Conservation (phyloP, 352 stramenopile genomes). For the Globisporangium perplexum region DNA sequence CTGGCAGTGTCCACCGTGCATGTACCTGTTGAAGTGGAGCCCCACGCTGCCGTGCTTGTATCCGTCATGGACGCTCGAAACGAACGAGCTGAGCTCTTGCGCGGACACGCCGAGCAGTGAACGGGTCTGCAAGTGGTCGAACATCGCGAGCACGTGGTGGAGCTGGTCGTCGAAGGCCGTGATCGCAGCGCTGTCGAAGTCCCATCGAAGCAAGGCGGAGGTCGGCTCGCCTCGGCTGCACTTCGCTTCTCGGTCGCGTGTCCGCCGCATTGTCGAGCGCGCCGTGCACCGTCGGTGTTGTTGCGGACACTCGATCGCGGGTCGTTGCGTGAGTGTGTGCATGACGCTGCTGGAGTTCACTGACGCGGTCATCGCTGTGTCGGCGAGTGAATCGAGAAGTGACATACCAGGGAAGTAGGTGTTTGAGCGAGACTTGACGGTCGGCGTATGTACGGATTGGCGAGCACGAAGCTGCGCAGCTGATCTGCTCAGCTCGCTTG, state of each 20-base stretch:
- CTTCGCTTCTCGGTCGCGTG: not conserved
- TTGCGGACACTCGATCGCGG: not conserved
- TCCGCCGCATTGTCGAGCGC: not conserved
- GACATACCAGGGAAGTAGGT: not conserved
- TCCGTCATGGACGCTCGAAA: constrained; percentile 10
- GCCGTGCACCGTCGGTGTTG: not conserved
- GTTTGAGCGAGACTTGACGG: not conserved
- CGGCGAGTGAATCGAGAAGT: not conserved
- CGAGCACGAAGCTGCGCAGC: not conserved
- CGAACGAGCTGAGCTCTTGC: constrained; percentile 6
- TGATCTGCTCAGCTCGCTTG: not conserved
- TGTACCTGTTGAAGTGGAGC: constrained; percentile 12
- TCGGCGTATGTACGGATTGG: not conserved
- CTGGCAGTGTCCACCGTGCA: not conserved
- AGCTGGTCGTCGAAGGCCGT: constrained; percentile 7
- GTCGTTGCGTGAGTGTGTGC: not conserved
- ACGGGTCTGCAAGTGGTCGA: constrained; percentile 8
- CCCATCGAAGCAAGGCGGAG: constrained; percentile 11
- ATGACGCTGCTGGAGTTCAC: not conserved
- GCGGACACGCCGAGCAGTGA: constrained; percentile 3
- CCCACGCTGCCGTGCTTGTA: constrained; percentile 2
- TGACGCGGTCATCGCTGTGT: not conserved
- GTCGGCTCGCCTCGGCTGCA: not conserved
- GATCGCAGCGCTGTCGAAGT: constrained; percentile 9
- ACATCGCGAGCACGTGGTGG: constrained; percentile 10